Base-by-base conservation (phyloP, 2,329 filamentous ascomycete species). In the Blastomyces gilchristii region DNA sequence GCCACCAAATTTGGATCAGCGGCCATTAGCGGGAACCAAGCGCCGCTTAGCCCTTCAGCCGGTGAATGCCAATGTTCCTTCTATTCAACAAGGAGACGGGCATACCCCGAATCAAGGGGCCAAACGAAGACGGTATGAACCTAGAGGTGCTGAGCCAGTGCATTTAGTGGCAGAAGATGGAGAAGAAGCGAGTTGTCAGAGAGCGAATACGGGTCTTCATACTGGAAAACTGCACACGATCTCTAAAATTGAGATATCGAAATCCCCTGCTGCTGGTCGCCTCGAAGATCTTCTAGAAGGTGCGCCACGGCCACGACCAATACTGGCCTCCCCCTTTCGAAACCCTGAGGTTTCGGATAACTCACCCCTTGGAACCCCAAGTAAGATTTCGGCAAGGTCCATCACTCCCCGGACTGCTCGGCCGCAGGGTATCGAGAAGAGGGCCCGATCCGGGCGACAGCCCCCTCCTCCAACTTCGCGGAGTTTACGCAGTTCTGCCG, bases 111-210 rank as follows among this genome's bases (percentile, higher is more conserved):
- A 52, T 37, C 43, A 60, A 65, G 63, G 63, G 63, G 65, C 65
- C 22, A 67, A 71, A 78, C 77, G 60, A 75, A 74, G 66, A 78
- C 80, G 65, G 70, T 71, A 57, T 70, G 68, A 50, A 8, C 65
- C 60, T 64, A 67, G 64, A 63, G 63, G 67, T 68, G 71, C 68
- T 9, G 70, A 71, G n/a, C 76, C 75, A 7, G 76, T 83, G 65
- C 74, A 75, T 34, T 70, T 69, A 7, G 67, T 84, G 43, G 77
- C 81, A 1, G 82, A 85, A 64, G 82, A 84, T 67, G 80, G 81
- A 1, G 77, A 77, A 22, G 41, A 60, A 25, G 18, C n/a, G 8
- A 41, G 45, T 52, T 28, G 28, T 45, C 12, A 11, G 43, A 58
- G 16, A 25, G 8, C 39, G 18, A 49, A 59, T 45, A n/a, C 5